Base-by-base conservation (phyloP, 1,284 basidiomycete species). In the Pascua guehoae region DNA sequence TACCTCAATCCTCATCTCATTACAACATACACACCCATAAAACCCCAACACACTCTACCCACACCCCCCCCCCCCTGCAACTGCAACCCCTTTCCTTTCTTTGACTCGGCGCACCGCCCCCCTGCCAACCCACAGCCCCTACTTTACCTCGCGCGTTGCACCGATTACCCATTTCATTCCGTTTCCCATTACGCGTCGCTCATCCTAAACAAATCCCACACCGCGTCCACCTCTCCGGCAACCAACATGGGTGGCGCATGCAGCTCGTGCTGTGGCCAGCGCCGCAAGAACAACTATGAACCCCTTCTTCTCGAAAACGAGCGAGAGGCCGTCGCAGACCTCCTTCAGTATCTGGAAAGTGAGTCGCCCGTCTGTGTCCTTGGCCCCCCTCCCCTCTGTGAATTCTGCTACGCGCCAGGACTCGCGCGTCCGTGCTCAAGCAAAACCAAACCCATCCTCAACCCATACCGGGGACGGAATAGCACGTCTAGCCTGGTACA, bases 321-420 rank as follows among this genome's bases (percentile, higher is more conserved):
- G 81, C 85, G 96, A 66, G 95, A 98, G 79, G 96, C 95, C 8
- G 95, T 98, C 32, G 96, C 96, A 40, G 96, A 98, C 78, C 81
- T 98, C 54, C 83, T 98, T 8, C 95, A 98, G 77, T 98, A 92
- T 75, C 86, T 98, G 60, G 95, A 98, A 81, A 98, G 95, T 97
- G 76, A 73, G 88, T 79, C 7, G 24, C 24, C 24, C 7, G 7
- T 32, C 24, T 32, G 24, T 7, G 24, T 39, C 42, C 37, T 37
- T n/a, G n/a, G n/a, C n/a, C n/a, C n/a, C n/a, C n/a, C n/a, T n/a
- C n/a, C n/a, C n/a, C n/a, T n/a, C n/a, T 7, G 24, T 32, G 24
- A 32, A 32, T 32, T 32, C 24, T 32, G 7, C 24, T 7, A 32
- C 24, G 24, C 24, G 24, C 24, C 24, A 32, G 24, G 24, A 32